phyloP scores from a whole-genome alignment of 1,139 yeast species.

The Saccharomyces pastorianus region DNA sequence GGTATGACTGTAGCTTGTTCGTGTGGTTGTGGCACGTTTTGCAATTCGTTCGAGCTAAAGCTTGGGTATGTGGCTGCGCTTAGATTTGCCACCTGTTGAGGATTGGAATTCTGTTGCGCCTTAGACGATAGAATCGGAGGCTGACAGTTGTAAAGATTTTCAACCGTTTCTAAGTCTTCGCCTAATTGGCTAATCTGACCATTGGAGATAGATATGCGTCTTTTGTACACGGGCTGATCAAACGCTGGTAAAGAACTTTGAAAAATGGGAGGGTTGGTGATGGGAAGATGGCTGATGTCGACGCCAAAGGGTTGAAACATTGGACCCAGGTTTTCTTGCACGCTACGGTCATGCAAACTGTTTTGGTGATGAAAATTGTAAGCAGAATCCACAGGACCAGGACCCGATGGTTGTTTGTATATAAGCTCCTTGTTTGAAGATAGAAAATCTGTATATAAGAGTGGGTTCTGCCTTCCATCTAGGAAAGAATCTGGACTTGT shows the following conservation, averaged over 20 bases:
- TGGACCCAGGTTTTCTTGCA: constrained; percentile 34
- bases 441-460: background rate
- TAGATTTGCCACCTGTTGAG: background rate
- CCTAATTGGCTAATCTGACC: constrained; percentile 68
- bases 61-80: background rate
- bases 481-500: background rate
- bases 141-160: constrained; percentile 27
- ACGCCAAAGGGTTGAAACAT: constrained; percentile 36
- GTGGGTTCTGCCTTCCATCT: background rate
- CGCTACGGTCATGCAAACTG: constrained; percentile 37
- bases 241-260: constrained; percentile 47
- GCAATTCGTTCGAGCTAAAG: background rate
- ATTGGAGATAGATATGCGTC: constrained; percentile 67
- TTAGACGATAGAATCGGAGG: constrained; percentile 19
- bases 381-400: background rate
- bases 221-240: constrained; percentile 35
- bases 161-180: constrained; percentile 27
- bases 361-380: constrained; percentile 5
- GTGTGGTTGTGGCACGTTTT: background rate
- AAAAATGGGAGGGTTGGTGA: constrained; percentile 59
- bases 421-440: background rate
- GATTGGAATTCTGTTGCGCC: background rate
- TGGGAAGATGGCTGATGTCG: constrained; percentile 42
- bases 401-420: background rate
- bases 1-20: background rate